Percentiles rank a stretch among this genome's conserved stretches.
Conservation (phyloP, 306 rosid genomes). For the Begonia fuchsioides region DNA sequence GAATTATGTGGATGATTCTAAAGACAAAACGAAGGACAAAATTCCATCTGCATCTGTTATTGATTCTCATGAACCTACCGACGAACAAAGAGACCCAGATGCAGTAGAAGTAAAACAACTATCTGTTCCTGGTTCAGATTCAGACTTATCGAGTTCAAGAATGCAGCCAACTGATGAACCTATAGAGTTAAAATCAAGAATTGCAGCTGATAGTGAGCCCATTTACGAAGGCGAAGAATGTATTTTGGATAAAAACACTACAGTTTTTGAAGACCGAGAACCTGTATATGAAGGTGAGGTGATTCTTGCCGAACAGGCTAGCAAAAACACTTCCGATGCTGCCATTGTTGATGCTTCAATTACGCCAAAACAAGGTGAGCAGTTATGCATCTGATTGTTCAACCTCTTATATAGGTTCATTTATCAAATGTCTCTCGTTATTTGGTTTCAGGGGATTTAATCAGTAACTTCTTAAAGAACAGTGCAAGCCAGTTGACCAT, state of each 20-base stretch:
- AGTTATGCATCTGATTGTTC: constrained; percentile 10
- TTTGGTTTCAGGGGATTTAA: constrained; percentile 59
- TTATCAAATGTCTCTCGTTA: constrained; percentile 8
- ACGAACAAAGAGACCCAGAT: constrained; percentile 22
- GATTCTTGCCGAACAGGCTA: constrained; percentile 73
- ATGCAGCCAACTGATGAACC: constrained; percentile 30
- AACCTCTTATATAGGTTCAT: constrained; percentile 11
- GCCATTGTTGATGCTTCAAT: constrained; percentile 24
- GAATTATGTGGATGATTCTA: constrained; percentile 18
- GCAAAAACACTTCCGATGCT: constrained; percentile 39
- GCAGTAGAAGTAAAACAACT: constrained; percentile 19
- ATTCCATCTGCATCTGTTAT: constrained; percentile 17
- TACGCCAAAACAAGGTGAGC: constrained; percentile 63
- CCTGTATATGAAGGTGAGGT: constrained; percentile 95
- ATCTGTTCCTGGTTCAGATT: constrained; percentile 28
- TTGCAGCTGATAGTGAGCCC: constrained; percentile 59
- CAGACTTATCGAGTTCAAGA: constrained; percentile 36
- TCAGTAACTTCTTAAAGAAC: constrained; percentile 69
- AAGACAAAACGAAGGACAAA: constrained; percentile 17
- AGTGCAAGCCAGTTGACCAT: constrained; percentile 90
- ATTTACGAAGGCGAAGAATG: constrained; percentile 96
- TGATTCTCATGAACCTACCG: constrained; percentile 23
- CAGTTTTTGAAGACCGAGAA: constrained; percentile 43
- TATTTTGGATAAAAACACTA: constrained; percentile 39
- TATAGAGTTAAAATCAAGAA: constrained; percentile 44